Percentiles rank a stretch among this genome's conserved stretches.
Conservation (phyloP, 208 protist species). For the Leishmania lainsoni region DNA sequence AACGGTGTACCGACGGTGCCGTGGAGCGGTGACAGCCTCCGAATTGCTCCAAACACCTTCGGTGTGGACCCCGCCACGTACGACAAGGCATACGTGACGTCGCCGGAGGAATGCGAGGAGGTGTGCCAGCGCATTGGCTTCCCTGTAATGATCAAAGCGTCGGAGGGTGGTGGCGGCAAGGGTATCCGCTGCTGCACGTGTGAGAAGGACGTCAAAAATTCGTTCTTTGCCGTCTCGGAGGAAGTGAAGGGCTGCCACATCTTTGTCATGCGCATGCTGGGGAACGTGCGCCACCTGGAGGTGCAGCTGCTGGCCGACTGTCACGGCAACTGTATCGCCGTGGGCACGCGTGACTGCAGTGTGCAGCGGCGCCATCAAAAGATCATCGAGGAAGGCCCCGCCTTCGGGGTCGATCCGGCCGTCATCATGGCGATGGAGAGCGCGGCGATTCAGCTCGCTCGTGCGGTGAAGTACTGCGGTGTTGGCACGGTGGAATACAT, state of each 20-base stretch:
- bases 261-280: constrained; percentile 97
- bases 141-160: constrained; percentile 98
- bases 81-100: constrained; percentile 90
- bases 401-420: constrained; percentile 75
- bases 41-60: constrained; percentile 50
- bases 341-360: constrained; percentile 97
- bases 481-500: constrained; percentile 98
- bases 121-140: constrained; percentile 93
- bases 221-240: constrained; percentile 88
- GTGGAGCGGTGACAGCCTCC: constrained; percentile 88
- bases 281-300: constrained; percentile 95
- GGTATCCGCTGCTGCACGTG: constrained; percentile 94
- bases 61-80: constrained; percentile 86
- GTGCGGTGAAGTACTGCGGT: constrained; percentile 92
- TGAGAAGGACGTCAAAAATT: constrained; percentile 80
- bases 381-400: constrained; percentile 98
- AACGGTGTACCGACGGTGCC: constrained; percentile 95
- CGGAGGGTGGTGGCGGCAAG: constrained; percentile 98
- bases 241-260: constrained; percentile 98
- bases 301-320: constrained; percentile 96
- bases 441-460: constrained; percentile 93
- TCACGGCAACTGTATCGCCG: constrained; percentile 93
- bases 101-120: constrained; percentile 89
- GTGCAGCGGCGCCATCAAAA: constrained; percentile 99
- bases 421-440: constrained; percentile 92